A percentile compares a stretch with the other conserved stretches of the same genome.
Conservation (phyloP, 2,329 filamentous ascomycete genomes). For the Venturia oleaginea region DNA sequence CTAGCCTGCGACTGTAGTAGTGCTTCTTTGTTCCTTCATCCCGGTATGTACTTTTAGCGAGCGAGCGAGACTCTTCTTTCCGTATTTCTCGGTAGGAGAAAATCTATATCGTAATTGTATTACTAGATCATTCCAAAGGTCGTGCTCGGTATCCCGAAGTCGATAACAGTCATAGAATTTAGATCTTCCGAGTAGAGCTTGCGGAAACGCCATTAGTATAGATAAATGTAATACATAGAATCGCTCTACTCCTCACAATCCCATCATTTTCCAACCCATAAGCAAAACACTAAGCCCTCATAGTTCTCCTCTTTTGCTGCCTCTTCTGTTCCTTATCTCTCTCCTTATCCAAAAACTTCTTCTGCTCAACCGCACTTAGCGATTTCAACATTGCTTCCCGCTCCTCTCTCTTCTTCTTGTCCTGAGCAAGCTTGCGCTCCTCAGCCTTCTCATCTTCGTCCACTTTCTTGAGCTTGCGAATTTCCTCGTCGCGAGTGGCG, state of each 20-base stretch:
- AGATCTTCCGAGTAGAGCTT: not conserved
- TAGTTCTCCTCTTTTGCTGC: slow-evolving; percentile 15
- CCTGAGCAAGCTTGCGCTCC: slow-evolving; percentile 44
- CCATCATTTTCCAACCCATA: not conserved
- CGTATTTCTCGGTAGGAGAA: not conserved
- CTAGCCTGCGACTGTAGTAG: no score
- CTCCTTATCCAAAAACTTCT: slow-evolving; percentile 65
- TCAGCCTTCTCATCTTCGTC: slow-evolving; percentile 63
- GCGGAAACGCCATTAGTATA: not conserved
- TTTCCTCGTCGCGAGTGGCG: slow-evolving; percentile 68
- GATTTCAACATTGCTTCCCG: slow-evolving; percentile 61
- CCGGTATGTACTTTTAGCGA: not conserved
- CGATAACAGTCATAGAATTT: no score
- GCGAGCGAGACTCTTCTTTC: not conserved
- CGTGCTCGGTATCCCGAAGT: not conserved
- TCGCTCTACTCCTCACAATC: not conserved
- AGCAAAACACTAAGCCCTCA: slow-evolving; percentile 11
- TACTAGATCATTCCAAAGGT: not conserved
- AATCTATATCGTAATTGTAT: not conserved
- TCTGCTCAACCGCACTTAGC: slow-evolving; percentile 51
- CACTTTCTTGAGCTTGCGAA: slow-evolving; percentile 67
- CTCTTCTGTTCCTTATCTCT: slow-evolving; percentile 53
- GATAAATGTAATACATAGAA: not conserved
- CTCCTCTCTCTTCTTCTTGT: slow-evolving; percentile 70
- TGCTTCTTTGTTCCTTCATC: not conserved